These are phyloP conservation scores for Barnettozyma salicaria DNA, from an alignment of 805 yeast genomes.

Conservation along the genomic window DNA sequence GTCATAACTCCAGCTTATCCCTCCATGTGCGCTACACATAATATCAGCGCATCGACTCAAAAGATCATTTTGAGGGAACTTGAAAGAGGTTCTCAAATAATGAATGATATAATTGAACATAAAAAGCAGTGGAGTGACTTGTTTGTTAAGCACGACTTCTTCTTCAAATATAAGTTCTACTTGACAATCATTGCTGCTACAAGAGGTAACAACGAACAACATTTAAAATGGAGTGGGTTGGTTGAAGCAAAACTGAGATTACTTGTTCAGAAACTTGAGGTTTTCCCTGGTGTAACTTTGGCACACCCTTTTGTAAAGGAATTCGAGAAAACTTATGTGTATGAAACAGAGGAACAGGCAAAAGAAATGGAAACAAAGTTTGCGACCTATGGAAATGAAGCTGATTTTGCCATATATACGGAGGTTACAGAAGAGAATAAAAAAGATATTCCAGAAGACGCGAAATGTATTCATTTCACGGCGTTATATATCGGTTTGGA, in stretches of 20 bases:
- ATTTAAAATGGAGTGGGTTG: constrained; percentile 85
- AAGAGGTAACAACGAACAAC: constrained; percentile 68
- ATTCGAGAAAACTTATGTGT: constrained; percentile 50
- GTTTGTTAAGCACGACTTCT: constrained; percentile 75
- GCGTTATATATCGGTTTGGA: constrained; percentile 77
- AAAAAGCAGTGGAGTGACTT: constrained; percentile 68
- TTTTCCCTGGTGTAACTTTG: constrained; percentile 61
- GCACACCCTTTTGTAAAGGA: constrained; percentile 91
- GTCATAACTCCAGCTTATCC: constrained; percentile 98
- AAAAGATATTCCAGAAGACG: constrained; percentile 28
- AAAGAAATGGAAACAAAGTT: constrained; percentile 53
- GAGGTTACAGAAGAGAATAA: constrained; percentile 32
- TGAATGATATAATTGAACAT: constrained; percentile 61
- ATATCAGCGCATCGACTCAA: constrained; percentile 85
- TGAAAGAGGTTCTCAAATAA: constrained; percentile 63
- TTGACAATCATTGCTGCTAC: constrained; percentile 78
- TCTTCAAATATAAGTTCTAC: constrained; percentile 79
- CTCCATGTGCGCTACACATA: constrained; percentile 98
- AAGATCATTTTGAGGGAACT: constrained; percentile 75
- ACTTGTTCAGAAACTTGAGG: constrained; percentile 78
- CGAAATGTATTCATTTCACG: constrained; percentile 50
- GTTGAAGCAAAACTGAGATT: constrained; percentile 84
- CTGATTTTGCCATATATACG: constrained; percentile 29
- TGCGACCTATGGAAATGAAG: constrained; percentile 55
- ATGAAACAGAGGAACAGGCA: constrained; percentile 48